A percentile compares a stretch with the other conserved stretches of the same genome.
phyloP scores from a whole-genome alignment of 164 flowering plant species.

The Magnolia officinalis region DNA sequence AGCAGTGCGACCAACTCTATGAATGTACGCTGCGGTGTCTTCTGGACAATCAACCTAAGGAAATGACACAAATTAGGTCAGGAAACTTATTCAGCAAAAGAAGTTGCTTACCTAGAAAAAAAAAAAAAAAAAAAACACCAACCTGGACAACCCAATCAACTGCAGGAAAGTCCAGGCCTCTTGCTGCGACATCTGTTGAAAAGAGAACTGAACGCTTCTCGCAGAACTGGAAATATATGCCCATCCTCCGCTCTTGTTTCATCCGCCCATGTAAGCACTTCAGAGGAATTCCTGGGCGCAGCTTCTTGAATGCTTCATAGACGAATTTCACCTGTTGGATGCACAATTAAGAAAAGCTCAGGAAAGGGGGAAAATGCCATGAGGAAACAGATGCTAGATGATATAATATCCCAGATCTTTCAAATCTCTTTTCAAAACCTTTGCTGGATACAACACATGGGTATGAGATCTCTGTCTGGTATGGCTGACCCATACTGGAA shows the following conservation, averaged over 20 bases:
- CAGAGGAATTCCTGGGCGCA: slow-evolving; percentile 89
- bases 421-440: too few relatives aligned
- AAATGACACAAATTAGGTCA: slow-evolving; percentile 11
- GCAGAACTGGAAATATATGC: slow-evolving; percentile 61
- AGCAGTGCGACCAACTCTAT: slow-evolving; percentile 96
- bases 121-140: neutral
- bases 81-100: neutral
- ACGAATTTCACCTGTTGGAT: slow-evolving; percentile 71
- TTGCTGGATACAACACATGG: too few relatives aligned
- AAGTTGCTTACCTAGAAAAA: neutral
- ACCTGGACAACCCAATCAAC: slow-evolving; percentile 99
- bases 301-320: slow-evolving; percentile 80
- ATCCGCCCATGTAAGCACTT: slow-evolving; percentile 88
- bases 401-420: too few relatives aligned
- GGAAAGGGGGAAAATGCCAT: neutral
- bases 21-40: slow-evolving; percentile 81
- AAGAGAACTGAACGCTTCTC: slow-evolving; percentile 72
- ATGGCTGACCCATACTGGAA: too few relatives aligned
- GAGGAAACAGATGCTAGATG: neutral
- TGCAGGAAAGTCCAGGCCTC: slow-evolving; percentile 90
- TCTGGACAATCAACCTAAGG: slow-evolving; percentile 92
- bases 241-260: slow-evolving; percentile 75
- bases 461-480: too few relatives aligned
- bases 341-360: neutral
- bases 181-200: slow-evolving; percentile 83